phyloP scores from a whole-genome alignment of 2,329 filamentous ascomycete genomes.

The Cercospora citrullina region DNA sequence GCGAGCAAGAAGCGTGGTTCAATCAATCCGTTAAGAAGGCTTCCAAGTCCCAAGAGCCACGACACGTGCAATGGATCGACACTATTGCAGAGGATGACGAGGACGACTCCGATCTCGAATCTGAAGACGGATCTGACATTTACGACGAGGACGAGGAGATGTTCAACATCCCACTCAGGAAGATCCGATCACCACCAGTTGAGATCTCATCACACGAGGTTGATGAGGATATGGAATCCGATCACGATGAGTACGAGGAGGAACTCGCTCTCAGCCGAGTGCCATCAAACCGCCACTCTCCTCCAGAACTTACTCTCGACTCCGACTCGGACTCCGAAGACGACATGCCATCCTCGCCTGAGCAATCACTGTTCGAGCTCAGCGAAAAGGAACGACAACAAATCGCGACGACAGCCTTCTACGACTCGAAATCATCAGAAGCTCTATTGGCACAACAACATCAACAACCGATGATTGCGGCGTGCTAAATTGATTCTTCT shows the following conservation, averaged over 20 bases:
- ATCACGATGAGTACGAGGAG: slow-evolving; percentile 50
- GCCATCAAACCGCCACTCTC: slow-evolving; percentile 43
- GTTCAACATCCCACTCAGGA: slow-evolving; percentile 40
- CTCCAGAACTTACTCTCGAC: slow-evolving; percentile 53
- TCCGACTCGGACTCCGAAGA: slow-evolving; percentile 47
- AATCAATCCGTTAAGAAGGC: slow-evolving; percentile 87
- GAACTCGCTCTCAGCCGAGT: slow-evolving; percentile 48
- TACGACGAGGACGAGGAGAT: slow-evolving; percentile 55
- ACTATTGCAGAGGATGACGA: slow-evolving; percentile 73
- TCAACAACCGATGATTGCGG: slow-evolving; percentile 44
- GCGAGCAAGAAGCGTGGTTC: slow-evolving; percentile 96
- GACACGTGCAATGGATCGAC: slow-evolving; percentile 86
- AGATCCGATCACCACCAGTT: slow-evolving; percentile 44
- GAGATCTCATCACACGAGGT: slow-evolving; percentile 48
- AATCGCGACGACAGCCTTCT: slow-evolving; percentile 50
- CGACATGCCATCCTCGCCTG: slow-evolving; percentile 51
- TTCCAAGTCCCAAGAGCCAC: slow-evolving; percentile 59
- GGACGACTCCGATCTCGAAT: slow-evolving; percentile 55
- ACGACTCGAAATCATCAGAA: slow-evolving; percentile 40
- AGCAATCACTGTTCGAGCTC: slow-evolving; percentile 47
- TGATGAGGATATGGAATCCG: slow-evolving; percentile 42
- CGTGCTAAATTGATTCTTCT: slow-evolving; percentile 39
- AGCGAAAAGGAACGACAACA: slow-evolving; percentile 48
- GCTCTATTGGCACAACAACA: slow-evolving; percentile 41
- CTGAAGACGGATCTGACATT: slow-evolving; percentile 55